Conservation (phyloP, 495 filamentous ascomycete genomes). For the Aspergillus affinis region DNA sequence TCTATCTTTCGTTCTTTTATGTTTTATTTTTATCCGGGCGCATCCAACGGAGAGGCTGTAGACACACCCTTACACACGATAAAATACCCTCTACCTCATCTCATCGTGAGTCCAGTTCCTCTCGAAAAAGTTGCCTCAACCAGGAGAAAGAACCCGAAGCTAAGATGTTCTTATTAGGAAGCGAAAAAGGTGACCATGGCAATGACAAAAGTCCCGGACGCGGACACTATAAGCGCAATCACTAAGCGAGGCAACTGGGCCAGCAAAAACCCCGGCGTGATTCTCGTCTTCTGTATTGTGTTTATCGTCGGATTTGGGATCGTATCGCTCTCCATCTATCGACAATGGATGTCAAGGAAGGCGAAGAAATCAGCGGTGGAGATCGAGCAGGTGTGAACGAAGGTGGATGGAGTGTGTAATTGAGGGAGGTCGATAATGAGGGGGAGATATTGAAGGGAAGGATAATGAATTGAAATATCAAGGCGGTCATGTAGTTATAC, state of each 20-base stretch:
- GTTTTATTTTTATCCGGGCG: too few species aligned
- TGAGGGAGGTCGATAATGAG: neutral
- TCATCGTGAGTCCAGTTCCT: too few species aligned
- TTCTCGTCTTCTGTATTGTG: conserved; percentile 56
- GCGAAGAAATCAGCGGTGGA: conserved; percentile 33
- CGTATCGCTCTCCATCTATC: conserved; percentile 42
- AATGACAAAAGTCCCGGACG: conserved; percentile 30
- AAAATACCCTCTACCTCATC: too few species aligned
- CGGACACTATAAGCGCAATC: conserved; percentile 20
- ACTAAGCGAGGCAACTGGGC: conserved; percentile 51
- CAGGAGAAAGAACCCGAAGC: neutral
- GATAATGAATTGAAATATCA: too few species aligned
- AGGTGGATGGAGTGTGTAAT: neutral
- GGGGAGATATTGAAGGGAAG: too few species aligned
- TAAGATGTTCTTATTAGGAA: neutral
- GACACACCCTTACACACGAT: too few species aligned
- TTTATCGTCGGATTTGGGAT: conserved; percentile 48
- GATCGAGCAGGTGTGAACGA: neutral
- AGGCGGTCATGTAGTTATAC: too few species aligned
- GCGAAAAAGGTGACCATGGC: conserved; percentile 32
- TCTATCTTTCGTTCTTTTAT: too few species aligned
- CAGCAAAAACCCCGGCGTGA: conserved; percentile 46
- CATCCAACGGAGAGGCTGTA: too few species aligned
- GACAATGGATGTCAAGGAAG: conserved; percentile 37
- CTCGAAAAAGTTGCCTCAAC: too few species aligned